Evolutionary conservation across 2,329 filamentous ascomycete species (phyloP).

Genomic region (Cercospora zeae-maydis): DNA sequence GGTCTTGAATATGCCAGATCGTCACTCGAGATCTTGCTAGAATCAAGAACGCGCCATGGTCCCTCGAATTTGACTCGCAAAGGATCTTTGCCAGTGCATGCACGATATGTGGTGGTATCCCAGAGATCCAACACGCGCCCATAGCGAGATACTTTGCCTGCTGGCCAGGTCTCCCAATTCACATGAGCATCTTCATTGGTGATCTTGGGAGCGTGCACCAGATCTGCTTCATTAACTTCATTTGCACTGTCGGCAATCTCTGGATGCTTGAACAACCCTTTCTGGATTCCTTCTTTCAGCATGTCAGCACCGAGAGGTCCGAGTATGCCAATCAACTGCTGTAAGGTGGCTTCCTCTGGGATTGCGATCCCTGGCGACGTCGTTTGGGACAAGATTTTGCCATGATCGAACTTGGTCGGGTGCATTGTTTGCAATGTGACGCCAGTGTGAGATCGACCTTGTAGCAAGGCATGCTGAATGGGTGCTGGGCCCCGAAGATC

Average conservation of each 20-base stretch:
- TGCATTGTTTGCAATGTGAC: conserved; percentile 86
- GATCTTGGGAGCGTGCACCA: conserved; percentile 68
- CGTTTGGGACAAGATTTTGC: conserved; percentile 66
- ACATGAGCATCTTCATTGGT: conserved; percentile 61
- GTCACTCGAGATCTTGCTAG: background rate
- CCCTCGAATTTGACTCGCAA: conserved; percentile 28
- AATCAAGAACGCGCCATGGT: conserved; percentile 19
- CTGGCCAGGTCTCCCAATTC: conserved; percentile 55
- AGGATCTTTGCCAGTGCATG: conserved; percentile 13
- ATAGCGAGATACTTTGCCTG: conserved; percentile 54
- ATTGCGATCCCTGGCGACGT: conserved; percentile 54
- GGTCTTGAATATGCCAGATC: background rate
- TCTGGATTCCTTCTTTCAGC: conserved; percentile 63
- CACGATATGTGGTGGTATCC: conserved; percentile 44
- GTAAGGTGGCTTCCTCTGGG: conserved; percentile 46
- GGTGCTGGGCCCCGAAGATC: conserved; percentile 83
- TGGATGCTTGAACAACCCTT: conserved; percentile 63
- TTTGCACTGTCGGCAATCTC: conserved; percentile 12
- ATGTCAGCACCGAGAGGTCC: conserved; percentile 65
- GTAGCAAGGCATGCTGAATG: conserved; percentile 76
- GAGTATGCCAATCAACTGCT: conserved; percentile 53
- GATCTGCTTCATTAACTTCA: conserved; percentile 25
- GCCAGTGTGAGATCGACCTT: conserved; percentile 60
- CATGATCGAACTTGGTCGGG: conserved; percentile 70
- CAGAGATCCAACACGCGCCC: conserved; percentile 65